Conservation (phyloP, 768 basidiomycete species). For the Tulasnella sp. region DNA sequence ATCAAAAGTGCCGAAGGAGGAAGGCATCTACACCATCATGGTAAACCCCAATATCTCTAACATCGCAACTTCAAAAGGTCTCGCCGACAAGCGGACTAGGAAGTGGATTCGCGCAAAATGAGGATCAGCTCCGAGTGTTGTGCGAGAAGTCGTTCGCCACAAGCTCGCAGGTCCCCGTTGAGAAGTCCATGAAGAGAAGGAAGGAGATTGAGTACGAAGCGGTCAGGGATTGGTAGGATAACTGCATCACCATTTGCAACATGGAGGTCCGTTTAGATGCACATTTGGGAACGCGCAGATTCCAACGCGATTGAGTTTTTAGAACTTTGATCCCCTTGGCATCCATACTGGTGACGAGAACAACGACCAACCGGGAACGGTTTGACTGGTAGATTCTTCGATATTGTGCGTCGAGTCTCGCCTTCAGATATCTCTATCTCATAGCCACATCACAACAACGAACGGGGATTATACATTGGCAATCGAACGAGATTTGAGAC, state of each 20-base stretch:
- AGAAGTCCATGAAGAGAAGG: constrained; percentile 99
- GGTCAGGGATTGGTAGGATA: constrained; percentile 92
- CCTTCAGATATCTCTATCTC: too few species aligned
- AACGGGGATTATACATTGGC: too few species aligned
- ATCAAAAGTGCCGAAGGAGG: constrained; percentile 98
- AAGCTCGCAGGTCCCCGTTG: constrained; percentile 95
- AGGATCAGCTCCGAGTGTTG: constrained; percentile 74
- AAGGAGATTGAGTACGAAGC: constrained; percentile 99
- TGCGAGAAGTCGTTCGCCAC: constrained; percentile 95
- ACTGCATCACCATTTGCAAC: constrained; percentile 99
- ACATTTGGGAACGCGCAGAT: not conserved
- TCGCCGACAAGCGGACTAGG: constrained; percentile 96
- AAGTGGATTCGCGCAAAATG: constrained; percentile 92
- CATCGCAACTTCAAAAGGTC: constrained; percentile 91
- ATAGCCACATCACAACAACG: too few species aligned
- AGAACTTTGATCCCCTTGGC: constrained; percentile 99
- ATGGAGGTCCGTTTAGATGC: constrained; percentile 75
- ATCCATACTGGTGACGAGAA: constrained; percentile 99
- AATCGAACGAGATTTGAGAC: too few species aligned
- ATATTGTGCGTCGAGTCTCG: too few species aligned
- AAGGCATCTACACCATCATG: constrained; percentile 98
- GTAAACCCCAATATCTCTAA: constrained; percentile 99
- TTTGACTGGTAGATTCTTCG: too few species aligned
- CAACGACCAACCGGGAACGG: too few species aligned
- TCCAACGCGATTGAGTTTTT: constrained; percentile 1